phyloP scores from a whole-genome alignment of 371 early-diverging fungal genomes.

The Lichtheimia corymbifera region DNA sequence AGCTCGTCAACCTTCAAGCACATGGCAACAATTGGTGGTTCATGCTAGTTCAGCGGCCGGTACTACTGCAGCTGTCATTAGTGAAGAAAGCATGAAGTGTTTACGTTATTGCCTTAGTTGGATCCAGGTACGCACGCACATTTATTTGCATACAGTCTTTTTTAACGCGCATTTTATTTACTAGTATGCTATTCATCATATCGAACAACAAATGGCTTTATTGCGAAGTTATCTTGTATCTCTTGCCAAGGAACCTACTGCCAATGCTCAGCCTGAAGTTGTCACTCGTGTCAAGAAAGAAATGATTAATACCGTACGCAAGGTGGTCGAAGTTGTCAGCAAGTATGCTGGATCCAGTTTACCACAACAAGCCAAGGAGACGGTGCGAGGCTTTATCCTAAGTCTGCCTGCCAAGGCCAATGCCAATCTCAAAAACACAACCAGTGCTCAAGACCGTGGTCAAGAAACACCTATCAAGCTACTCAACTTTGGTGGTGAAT shows the following conservation, averaged over 20 bases:
- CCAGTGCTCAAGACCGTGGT: conserved; percentile 20
- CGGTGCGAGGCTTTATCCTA: conserved; percentile 84
- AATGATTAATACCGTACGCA: conserved; percentile 80
- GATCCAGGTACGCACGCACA: conserved; percentile 52
- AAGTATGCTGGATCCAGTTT: conserved; percentile 82
- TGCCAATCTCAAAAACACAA: conserved; percentile 32
- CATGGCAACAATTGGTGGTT: conserved; percentile 69
- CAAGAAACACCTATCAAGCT: conserved; percentile 21
- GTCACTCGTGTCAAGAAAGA: conserved; percentile 67
- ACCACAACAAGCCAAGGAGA: conserved; percentile 76
- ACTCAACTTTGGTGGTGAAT: conserved; percentile 71
- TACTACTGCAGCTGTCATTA: conserved; percentile 68
- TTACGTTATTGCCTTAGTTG: conserved; percentile 78
- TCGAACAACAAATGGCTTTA: conserved; percentile 73
- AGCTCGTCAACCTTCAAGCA: neutral
- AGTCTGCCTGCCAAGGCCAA: conserved; percentile 78
- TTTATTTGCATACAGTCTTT: neutral
- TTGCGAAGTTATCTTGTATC: conserved; percentile 65
- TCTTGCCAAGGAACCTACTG: conserved; percentile 37
- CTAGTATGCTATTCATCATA: conserved; percentile 75
- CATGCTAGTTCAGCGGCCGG: conserved; percentile 66
- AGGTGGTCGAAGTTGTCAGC: conserved; percentile 82
- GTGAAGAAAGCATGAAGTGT: conserved; percentile 75
- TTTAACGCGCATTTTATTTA: conserved; percentile 8
- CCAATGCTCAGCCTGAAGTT: conserved; percentile 1